These are phyloP conservation scores for Cladosporium sp. DNA, from an alignment of 2,329 filamentous ascomycete genomes.

Conservation along the genomic window DNA sequence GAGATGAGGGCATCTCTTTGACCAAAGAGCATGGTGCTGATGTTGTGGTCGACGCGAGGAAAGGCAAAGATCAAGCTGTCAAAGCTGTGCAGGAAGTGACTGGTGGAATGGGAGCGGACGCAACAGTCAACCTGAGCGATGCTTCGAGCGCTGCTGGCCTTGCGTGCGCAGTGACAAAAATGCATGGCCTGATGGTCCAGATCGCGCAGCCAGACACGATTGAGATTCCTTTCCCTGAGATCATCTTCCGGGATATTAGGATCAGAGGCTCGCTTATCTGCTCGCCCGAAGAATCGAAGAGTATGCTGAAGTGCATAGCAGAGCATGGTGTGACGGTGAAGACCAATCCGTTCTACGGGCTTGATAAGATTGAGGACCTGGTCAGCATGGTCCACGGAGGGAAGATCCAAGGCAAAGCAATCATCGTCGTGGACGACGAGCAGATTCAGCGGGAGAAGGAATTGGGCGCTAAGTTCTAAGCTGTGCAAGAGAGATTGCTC, in stretches of 20 bases:
- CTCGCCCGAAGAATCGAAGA: conserved; percentile 30
- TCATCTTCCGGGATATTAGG: conserved; percentile 52
- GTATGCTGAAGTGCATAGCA: conserved; percentile 33
- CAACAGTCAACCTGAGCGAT: conserved; percentile 53
- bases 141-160: conserved; percentile 47
- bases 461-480: conserved; percentile 32
- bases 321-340: conserved; percentile 45
- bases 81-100: conserved; percentile 47
- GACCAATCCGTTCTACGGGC: conserved; percentile 49
- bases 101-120: conserved; percentile 47
- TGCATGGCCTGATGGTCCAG: conserved; percentile 57
- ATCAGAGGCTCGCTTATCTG: conserved; percentile 41
- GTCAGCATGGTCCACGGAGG: conserved; percentile 49
- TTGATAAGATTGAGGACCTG: conserved; percentile 50
- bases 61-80: conserved; percentile 46
- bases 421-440: conserved; percentile 49
- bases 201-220: conserved; percentile 50
- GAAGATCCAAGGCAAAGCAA: conserved; percentile 53
- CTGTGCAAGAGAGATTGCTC: too few species aligned
- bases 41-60: conserved; percentile 49
- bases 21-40: conserved; percentile 48
- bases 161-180: conserved; percentile 54
- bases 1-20: conserved; percentile 51
- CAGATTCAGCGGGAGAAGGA: conserved; percentile 44
- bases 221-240: conserved; percentile 41